Conservation (phyloP, 2,329 filamentous ascomycete genomes). For the Paraphoma sp. region DNA sequence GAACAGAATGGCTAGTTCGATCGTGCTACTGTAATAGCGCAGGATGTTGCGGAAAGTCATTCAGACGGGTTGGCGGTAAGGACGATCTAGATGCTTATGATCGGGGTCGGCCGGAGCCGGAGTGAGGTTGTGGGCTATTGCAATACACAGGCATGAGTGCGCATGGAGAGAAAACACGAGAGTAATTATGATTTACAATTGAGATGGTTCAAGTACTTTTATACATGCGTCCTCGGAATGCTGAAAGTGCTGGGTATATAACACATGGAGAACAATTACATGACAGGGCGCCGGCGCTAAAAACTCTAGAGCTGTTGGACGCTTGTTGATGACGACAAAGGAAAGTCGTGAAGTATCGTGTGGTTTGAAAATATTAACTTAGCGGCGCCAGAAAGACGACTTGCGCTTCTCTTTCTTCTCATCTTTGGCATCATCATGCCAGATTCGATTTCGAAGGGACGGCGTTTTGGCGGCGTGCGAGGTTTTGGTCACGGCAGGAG, state of each 20-base stretch:
- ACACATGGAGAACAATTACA: constrained; percentile 9
- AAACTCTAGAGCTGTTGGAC: not conserved
- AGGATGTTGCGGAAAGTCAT: not conserved
- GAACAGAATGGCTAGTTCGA: constrained; percentile 1
- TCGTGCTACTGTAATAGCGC: not conserved
- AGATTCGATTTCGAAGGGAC: constrained; percentile 9
- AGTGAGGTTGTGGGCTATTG: not conserved
- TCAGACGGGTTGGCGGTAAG: not conserved
- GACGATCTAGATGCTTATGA: constrained; percentile 1
- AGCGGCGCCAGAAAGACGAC: constrained; percentile 17
- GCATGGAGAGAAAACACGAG: too few relatives aligned
- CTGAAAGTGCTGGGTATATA: constrained; percentile 22
- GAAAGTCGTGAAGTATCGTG: constrained; percentile 6
- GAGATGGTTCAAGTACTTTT: not conserved
- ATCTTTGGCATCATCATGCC: constrained; percentile 11
- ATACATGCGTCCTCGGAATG: not conserved
- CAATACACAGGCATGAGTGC: too few relatives aligned
- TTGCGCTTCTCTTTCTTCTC: constrained; percentile 18
- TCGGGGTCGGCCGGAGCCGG: not conserved
- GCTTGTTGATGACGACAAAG: not conserved
- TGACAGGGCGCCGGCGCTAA: not conserved
- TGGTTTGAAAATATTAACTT: not conserved
- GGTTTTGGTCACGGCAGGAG: constrained; percentile 10
- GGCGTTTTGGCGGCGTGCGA: constrained; percentile 9
- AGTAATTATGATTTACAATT: too few relatives aligned